Percentiles rank a stretch among this genome's conserved stretches.
phyloP scores from a whole-genome alignment of 345 rosid species.

The Camelina neglecta region DNA sequence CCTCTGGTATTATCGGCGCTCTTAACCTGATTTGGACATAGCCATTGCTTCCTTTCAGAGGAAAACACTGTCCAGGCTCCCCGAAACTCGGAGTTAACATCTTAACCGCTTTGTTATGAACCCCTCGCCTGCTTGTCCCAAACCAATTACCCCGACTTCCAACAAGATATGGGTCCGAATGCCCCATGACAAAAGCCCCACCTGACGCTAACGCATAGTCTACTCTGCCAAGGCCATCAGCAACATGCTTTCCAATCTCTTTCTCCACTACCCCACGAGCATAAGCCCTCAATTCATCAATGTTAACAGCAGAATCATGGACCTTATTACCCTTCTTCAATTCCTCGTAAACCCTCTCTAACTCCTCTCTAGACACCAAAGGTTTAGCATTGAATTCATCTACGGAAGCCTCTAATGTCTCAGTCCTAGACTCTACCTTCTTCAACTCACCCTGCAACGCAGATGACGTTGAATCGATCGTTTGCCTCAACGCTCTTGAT shows the following conservation, averaged over 20 bases:
- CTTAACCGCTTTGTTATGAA: constrained; percentile 61
- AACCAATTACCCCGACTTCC: constrained; percentile 62
- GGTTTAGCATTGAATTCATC: constrained; percentile 56
- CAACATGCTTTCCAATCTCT: constrained; percentile 89
- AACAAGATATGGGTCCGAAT: constrained; percentile 66
- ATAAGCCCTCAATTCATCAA: constrained; percentile 74
- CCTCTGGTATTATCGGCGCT: constrained; percentile 72
- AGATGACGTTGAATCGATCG: constrained; percentile 53
- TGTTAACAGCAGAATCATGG: constrained; percentile 36
- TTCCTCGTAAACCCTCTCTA: constrained; percentile 61
- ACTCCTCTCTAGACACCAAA: constrained; percentile 75
- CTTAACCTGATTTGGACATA: constrained; percentile 82
- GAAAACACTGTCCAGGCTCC: constrained; percentile 98
- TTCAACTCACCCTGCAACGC: constrained; percentile 54
- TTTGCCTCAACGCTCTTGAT: constrained; percentile 53
- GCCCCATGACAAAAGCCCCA: constrained; percentile 71
- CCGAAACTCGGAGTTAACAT: constrained; percentile 93
- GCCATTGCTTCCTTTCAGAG: constrained; percentile 77
- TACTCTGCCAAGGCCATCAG: constrained; percentile 86
- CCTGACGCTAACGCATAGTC: constrained; percentile 78
- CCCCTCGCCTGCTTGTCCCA: constrained; percentile 39
- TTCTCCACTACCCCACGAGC: constrained; percentile 79
- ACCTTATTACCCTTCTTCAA: constrained; percentile 59
- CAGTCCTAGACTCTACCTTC: constrained; percentile 51
- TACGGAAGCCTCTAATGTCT: constrained; percentile 53